Evolutionary conservation across 2,329 filamentous ascomycete genomes (phyloP).

Genomic region (Dactylellina sp.): DNA sequence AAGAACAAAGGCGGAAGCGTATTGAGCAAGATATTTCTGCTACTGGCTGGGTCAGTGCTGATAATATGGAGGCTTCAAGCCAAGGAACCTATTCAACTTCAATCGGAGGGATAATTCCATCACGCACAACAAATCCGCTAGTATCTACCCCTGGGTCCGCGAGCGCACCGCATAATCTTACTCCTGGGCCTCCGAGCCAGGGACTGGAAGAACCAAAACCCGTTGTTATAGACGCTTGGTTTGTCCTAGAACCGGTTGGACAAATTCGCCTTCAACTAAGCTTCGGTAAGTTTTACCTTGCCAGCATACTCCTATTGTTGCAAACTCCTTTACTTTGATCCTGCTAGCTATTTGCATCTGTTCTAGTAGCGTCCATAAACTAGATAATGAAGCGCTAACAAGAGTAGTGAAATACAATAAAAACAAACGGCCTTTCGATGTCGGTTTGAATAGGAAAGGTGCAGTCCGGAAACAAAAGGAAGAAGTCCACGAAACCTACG

Average conservation of each 20-base stretch:
- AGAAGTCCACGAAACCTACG: constrained; percentile 97
- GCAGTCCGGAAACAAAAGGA: constrained; percentile 98
- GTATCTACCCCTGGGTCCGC: constrained; percentile 66
- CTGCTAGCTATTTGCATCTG: neutral
- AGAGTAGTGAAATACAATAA: constrained; percentile 81
- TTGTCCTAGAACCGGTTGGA: constrained; percentile 92
- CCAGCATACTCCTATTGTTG: neutral
- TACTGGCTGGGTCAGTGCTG: constrained; percentile 96
- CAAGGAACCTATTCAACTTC: constrained; percentile 19
- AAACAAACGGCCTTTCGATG: constrained; percentile 83
- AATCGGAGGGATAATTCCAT: constrained; percentile 65
- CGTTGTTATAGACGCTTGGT: constrained; percentile 82
- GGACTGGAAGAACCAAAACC: constrained; percentile 46
- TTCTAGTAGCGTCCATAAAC: too few species aligned
- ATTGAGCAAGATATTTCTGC: constrained; percentile 95
- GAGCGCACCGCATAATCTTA: constrained; percentile 59
- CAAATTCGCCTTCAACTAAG: constrained; percentile 90
- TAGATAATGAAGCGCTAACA: constrained; percentile 57
- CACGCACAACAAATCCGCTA: constrained; percentile 70
- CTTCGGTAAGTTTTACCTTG: constrained; percentile 70
- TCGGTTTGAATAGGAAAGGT: constrained; percentile 92
- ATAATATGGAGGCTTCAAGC: constrained; percentile 77
- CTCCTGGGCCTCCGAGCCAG: constrained; percentile 64
- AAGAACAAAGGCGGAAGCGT: constrained; percentile 96
- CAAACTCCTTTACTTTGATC: neutral